phyloP scores from a whole-genome alignment of 768 basidiomycete species.

The Boletales sp. region DNA sequence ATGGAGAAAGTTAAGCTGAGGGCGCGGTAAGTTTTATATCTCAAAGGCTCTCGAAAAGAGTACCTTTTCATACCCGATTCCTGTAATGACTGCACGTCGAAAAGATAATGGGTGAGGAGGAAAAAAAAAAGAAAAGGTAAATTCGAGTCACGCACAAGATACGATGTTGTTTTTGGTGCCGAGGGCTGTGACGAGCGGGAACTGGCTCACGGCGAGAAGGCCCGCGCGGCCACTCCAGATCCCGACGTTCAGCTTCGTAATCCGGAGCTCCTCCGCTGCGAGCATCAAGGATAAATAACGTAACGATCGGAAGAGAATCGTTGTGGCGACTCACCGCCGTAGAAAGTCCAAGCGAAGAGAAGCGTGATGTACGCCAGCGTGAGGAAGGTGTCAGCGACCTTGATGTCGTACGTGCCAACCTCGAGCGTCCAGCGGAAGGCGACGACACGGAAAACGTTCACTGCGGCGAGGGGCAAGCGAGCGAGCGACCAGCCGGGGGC shows the following conservation, averaged over 20 bases:
- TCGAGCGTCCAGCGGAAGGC: conserved; percentile 49
- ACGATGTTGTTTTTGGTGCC: conserved; percentile 50
- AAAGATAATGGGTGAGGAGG: neutral
- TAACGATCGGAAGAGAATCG: neutral
- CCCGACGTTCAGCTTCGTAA: neutral
- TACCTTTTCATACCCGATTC: conserved; percentile 28
- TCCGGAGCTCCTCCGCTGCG: conserved; percentile 2
- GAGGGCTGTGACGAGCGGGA: conserved; percentile 42
- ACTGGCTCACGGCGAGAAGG: conserved; percentile 33
- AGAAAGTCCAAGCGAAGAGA: conserved; percentile 42
- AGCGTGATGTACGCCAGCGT: conserved; percentile 43
- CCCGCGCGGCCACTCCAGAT: conserved; percentile 32
- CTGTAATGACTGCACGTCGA: conserved; percentile 21
- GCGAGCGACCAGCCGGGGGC: conserved; percentile 35
- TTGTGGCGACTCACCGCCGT: conserved; percentile 38
- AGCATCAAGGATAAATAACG: neutral
- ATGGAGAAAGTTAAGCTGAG: conserved; percentile 41
- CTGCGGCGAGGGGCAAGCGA: conserved; percentile 34
- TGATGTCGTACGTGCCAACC: conserved; percentile 39
- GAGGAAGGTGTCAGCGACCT: conserved; percentile 44
- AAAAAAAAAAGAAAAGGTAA: neutral
- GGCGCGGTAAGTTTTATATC: conserved; percentile 1
- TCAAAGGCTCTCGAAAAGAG: neutral
- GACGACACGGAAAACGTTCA: conserved; percentile 45
- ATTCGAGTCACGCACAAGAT: conserved; percentile 24